Percentiles rank a stretch among this genome's conserved stretches.
These are phyloP conservation scores for Phytophthora cryptogea DNA, from an alignment of 352 stramenopile species.

Conservation along the genomic window DNA sequence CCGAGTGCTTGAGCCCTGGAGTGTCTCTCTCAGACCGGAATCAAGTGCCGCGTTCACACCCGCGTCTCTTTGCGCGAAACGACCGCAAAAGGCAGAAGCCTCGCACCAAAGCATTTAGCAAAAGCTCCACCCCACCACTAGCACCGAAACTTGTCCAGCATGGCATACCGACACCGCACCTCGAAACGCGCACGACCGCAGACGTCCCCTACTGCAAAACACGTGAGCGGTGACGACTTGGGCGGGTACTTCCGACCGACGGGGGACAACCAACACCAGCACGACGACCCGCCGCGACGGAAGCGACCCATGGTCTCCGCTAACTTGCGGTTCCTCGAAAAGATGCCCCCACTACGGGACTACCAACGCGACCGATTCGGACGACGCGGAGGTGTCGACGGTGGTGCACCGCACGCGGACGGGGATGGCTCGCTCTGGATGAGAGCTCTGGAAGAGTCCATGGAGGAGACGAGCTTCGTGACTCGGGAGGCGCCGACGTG, in stretches of 20 bases:
- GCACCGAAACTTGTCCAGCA: slow-evolving; percentile 13
- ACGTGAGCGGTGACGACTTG: slow-evolving; percentile 23
- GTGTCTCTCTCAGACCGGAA: slow-evolving; percentile 20
- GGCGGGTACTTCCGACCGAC: slow-evolving; percentile 19
- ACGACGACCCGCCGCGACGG: slow-evolving; percentile 32
- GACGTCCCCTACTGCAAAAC: slow-evolving; percentile 23
- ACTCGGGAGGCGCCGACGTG: slow-evolving; percentile 42
- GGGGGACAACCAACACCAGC: slow-evolving; percentile 13
- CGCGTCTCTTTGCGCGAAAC: slow-evolving; percentile 42
- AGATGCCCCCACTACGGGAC: slow-evolving; percentile 59
- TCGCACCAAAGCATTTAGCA: slow-evolving; percentile 11
- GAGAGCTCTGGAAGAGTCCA: slow-evolving; percentile 63
- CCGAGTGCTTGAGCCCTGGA: not conserved
- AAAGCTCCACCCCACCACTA: not conserved
- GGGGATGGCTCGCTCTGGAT: slow-evolving; percentile 47
- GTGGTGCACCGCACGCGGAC: slow-evolving; percentile 36
- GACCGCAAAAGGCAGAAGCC: slow-evolving; percentile 15
- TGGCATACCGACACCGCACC: slow-evolving; percentile 24
- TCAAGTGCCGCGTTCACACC: slow-evolving; percentile 26
- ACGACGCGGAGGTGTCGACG: slow-evolving; percentile 66
- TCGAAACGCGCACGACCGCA: slow-evolving; percentile 33
- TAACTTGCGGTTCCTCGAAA: slow-evolving; percentile 70
- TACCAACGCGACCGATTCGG: slow-evolving; percentile 68
- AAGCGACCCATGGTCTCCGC: slow-evolving; percentile 63
- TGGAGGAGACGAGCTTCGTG: slow-evolving; percentile 76